Percentiles rank a stretch among this genome's conserved stretches.
phyloP scores from a whole-genome alignment of 805 yeast genomes.

The Lipomyces lipofer region DNA sequence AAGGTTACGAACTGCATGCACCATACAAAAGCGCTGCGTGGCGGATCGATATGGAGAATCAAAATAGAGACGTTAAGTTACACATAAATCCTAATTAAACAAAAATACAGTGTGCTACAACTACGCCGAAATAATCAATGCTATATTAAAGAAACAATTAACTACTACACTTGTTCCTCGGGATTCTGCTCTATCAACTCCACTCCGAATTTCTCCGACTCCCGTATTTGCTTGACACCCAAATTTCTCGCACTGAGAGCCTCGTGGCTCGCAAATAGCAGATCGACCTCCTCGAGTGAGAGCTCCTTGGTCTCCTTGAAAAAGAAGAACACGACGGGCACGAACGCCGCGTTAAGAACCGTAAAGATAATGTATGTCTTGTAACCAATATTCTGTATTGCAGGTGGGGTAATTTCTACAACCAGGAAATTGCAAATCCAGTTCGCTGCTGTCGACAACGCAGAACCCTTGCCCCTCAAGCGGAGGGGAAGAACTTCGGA shows the following conservation, averaged over 20 bases:
- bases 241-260: neutral
- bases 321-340: constrained; percentile 8
- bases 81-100: too few relatives aligned
- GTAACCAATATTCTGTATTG: constrained; percentile 52
- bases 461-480: constrained; percentile 7
- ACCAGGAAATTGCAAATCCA: constrained; percentile 18
- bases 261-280: neutral
- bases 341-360: constrained; percentile 43
- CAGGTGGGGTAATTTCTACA: constrained; percentile 51
- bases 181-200: too few relatives aligned
- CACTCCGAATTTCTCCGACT: too few relatives aligned
- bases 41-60: too few relatives aligned
- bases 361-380: constrained; percentile 63
- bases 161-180: too few relatives aligned
- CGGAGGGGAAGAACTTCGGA: constrained; percentile 19
- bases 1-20: too few relatives aligned
- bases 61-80: too few relatives aligned
- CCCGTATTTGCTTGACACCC: neutral
- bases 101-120: too few relatives aligned
- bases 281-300: constrained; percentile 37
- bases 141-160: too few relatives aligned
- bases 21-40: too few relatives aligned
- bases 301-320: constrained; percentile 36
- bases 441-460: constrained; percentile 14
- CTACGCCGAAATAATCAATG: too few relatives aligned